A percentile compares a stretch with the other conserved stretches of the same genome.
phyloP scores from a whole-genome alignment of 345 rosid species.

The Eucalyptus sp. region DNA sequence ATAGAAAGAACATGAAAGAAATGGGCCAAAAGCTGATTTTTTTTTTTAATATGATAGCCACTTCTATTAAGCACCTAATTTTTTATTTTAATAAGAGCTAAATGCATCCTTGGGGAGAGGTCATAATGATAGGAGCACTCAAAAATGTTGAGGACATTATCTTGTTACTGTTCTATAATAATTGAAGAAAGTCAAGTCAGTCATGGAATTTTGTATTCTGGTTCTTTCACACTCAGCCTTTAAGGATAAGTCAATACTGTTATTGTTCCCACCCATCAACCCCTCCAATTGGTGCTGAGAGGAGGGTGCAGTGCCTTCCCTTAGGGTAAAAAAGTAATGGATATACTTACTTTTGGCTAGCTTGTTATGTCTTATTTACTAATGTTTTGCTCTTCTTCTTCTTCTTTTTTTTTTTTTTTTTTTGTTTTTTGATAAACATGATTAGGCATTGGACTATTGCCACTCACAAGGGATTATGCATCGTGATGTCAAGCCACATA shows the following conservation, averaged over 20 bases:
- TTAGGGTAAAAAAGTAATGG: background rate
- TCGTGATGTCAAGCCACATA: conserved; percentile 98
- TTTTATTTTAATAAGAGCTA: background rate
- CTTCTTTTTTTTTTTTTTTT: background rate
- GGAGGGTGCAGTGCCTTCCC: background rate
- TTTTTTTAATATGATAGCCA: background rate
- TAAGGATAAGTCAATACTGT: background rate
- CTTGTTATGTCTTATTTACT: background rate
- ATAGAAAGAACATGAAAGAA: background rate
- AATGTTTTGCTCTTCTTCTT: background rate
- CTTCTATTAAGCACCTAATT: background rate
- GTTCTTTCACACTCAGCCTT: background rate
- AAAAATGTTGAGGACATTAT: background rate
- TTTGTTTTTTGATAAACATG: background rate
- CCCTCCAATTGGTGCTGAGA: background rate
- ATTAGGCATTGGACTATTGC: conserved; percentile 92
- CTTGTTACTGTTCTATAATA: background rate
- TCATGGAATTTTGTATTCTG: background rate
- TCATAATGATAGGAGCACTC: background rate
- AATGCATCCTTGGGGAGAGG: background rate
- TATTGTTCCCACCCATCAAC: background rate
- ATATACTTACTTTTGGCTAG: background rate
- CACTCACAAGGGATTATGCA: conserved; percentile 99
- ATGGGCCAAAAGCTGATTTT: background rate
- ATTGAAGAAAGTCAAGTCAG: background rate